Conservation (phyloP, 345 rosid genomes). For the Arabidopsis arenosa region DNA sequence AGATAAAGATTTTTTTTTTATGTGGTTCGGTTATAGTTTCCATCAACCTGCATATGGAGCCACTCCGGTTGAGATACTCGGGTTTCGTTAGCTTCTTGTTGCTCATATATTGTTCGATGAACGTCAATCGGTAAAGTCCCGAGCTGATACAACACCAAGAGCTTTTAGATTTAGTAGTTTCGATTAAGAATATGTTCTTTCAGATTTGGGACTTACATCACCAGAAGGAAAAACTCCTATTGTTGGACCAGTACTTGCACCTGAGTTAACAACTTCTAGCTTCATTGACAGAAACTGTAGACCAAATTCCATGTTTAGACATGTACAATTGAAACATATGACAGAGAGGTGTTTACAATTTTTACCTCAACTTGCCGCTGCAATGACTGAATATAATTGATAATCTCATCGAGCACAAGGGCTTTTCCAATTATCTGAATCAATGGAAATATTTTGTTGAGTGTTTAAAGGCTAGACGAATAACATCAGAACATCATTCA, state of each 20-base stretch:
- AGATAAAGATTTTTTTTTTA: slow-evolving; percentile 33
- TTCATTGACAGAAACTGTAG: slow-evolving; percentile 92
- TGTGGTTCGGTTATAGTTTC: slow-evolving; percentile 59
- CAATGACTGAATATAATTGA: slow-evolving; percentile 91
- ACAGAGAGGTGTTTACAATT: background rate
- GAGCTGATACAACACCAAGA: slow-evolving; percentile 46
- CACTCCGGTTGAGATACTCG: slow-evolving; percentile 70
- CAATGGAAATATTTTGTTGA: background rate
- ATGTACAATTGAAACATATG: background rate
- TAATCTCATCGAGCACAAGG: slow-evolving; percentile 95
- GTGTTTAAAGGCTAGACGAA: background rate
- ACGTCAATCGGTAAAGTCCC: slow-evolving; percentile 61
- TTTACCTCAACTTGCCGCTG: slow-evolving; percentile 95
- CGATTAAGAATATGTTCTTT: background rate
- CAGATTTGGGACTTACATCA: slow-evolving; percentile 59
- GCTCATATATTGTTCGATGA: slow-evolving; percentile 61
- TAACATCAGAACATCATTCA: background rate
- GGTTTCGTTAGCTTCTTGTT: slow-evolving; percentile 62
- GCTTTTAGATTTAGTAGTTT: background rate
- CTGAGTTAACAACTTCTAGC: slow-evolving; percentile 86
- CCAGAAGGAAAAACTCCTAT: slow-evolving; percentile 70
- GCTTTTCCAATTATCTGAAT: slow-evolving; percentile 96
- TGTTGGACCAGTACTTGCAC: slow-evolving; percentile 56
- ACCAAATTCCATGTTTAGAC: slow-evolving; percentile 21
- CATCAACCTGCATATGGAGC: slow-evolving; percentile 87